phyloP scores from a whole-genome alignment of 192 early-diverging fungal species.

The Entomortierella beljakovae region DNA sequence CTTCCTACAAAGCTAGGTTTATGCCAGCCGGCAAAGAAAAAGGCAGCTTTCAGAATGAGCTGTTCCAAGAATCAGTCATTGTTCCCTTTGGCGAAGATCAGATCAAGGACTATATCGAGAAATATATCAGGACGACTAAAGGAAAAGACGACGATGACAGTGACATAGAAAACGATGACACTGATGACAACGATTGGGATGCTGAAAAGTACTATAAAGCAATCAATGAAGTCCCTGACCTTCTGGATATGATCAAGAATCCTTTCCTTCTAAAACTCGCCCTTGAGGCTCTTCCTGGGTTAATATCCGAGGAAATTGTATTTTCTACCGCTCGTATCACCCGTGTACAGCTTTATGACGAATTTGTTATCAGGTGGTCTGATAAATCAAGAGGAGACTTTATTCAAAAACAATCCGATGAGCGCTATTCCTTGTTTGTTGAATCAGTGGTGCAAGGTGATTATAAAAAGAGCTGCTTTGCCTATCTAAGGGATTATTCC shows the following conservation, averaged over 20 bases:
- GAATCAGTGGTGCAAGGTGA: neutral
- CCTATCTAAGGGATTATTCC: neutral
- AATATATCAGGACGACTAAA: neutral
- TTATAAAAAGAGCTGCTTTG: neutral
- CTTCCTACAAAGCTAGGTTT: too few species aligned
- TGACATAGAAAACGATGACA: too few species aligned
- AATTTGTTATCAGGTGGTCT: slow-evolving; percentile 16
- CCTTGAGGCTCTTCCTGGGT: neutral
- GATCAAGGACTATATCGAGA: slow-evolving; percentile 5
- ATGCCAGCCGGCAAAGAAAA: too few species aligned
- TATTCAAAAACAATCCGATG: neutral
- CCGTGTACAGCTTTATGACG: slow-evolving; percentile 13
- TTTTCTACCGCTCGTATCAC: neutral
- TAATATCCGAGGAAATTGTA: neutral
- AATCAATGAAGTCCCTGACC: neutral
- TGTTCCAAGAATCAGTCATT: neutral
- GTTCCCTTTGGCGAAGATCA: neutral
- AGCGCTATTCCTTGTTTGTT: neutral
- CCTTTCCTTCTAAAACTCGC: slow-evolving; percentile 1
- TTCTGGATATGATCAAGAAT: slow-evolving; percentile 2
- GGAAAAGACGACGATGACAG: too few species aligned
- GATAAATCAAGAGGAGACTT: neutral
- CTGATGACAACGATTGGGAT: neutral
- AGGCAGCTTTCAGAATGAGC: neutral
- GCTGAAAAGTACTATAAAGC: neutral